Evolutionary conservation across 768 basidiomycete genomes (phyloP).

Genomic region (Boletellus ananas): DNA sequence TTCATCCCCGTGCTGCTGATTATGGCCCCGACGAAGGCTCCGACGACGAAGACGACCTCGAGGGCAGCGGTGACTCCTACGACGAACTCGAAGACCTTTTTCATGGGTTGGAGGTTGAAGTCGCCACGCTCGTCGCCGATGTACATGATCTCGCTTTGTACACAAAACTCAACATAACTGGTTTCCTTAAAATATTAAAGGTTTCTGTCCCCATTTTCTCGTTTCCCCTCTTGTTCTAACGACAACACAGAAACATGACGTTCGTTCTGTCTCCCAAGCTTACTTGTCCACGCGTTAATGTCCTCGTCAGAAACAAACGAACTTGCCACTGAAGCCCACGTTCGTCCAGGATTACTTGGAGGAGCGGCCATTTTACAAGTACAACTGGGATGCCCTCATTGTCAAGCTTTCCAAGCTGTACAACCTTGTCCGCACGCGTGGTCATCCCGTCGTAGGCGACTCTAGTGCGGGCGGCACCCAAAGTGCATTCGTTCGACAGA

Average conservation of each 20-base stretch:
- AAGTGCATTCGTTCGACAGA: slow-evolving; percentile 97
- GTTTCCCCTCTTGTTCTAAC: slow-evolving; percentile 6
- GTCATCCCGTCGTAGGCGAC: slow-evolving; percentile 92
- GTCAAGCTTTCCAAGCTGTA: slow-evolving; percentile 94
- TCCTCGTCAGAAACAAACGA: slow-evolving; percentile 82
- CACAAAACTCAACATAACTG: slow-evolving; percentile 97
- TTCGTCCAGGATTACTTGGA: slow-evolving; percentile 93
- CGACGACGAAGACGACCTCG: slow-evolving; percentile 50
- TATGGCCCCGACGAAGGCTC: slow-evolving; percentile 65
- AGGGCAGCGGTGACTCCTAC: slow-evolving; percentile 50
- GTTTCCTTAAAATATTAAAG: slow-evolving; percentile 98
- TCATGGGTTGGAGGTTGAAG: slow-evolving; percentile 85
- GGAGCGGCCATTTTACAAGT: slow-evolving; percentile 93
- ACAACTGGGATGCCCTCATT: slow-evolving; percentile 93
- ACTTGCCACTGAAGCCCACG: slow-evolving; percentile 70
- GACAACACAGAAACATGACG: slow-evolving; percentile 81
- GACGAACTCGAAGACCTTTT: slow-evolving; percentile 85
- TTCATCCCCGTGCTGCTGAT: slow-evolving; percentile 40
- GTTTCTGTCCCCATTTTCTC: slow-evolving; percentile 33
- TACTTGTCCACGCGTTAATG: slow-evolving; percentile 8
- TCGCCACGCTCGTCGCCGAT: slow-evolving; percentile 90
- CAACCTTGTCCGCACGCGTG: slow-evolving; percentile 91
- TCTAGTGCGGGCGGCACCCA: slow-evolving; percentile 92
- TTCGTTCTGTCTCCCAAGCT: slow-evolving; percentile 31
- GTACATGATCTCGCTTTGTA: slow-evolving; percentile 89